Percentiles rank a stretch among this genome's conserved stretches.
Evolutionary conservation across 192 early-diverging fungal genomes (phyloP).

Genomic region (Coemansia sp.): DNA sequence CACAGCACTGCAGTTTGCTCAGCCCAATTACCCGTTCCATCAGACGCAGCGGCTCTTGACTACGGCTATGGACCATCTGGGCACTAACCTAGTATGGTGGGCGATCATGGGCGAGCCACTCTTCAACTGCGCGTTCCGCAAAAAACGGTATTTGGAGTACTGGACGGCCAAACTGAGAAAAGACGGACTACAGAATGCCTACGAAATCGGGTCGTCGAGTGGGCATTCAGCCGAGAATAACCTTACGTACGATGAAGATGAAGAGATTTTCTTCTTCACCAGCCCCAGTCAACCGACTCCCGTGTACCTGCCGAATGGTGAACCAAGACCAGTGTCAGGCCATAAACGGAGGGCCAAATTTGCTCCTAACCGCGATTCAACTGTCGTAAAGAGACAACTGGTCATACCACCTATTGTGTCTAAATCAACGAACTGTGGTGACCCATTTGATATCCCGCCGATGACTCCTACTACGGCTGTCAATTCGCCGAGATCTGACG

Average conservation of each 20-base stretch:
- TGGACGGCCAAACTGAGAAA: constrained; percentile 37
- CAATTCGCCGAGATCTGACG: constrained; percentile 16
- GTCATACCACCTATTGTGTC: background rate
- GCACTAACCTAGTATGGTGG: constrained; percentile 52
- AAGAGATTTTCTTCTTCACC: constrained; percentile 25
- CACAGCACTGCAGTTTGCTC: constrained; percentile 25
- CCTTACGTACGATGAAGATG: constrained; percentile 10
- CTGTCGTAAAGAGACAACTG: background rate
- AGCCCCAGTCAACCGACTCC: background rate
- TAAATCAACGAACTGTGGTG: background rate
- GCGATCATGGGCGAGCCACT: constrained; percentile 44
- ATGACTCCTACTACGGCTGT: constrained; percentile 18
- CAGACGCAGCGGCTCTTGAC: constrained; percentile 31
- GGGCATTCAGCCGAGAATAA: background rate
- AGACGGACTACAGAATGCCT: constrained; percentile 48
- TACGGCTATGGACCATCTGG: constrained; percentile 42
- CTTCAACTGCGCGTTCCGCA: constrained; percentile 34
- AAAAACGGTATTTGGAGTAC: constrained; percentile 23
- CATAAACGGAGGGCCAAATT: constrained; percentile 21
- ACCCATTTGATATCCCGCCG: constrained; percentile 47
- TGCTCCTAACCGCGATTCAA: constrained; percentile 17
- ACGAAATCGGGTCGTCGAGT: constrained; percentile 26
- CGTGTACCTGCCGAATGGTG: constrained; percentile 32
- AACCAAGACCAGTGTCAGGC: constrained; percentile 5
- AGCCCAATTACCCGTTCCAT: constrained; percentile 41